phyloP scores from a whole-genome alignment of 139 green algal genomes.

The Chlorella sp. region DNA sequence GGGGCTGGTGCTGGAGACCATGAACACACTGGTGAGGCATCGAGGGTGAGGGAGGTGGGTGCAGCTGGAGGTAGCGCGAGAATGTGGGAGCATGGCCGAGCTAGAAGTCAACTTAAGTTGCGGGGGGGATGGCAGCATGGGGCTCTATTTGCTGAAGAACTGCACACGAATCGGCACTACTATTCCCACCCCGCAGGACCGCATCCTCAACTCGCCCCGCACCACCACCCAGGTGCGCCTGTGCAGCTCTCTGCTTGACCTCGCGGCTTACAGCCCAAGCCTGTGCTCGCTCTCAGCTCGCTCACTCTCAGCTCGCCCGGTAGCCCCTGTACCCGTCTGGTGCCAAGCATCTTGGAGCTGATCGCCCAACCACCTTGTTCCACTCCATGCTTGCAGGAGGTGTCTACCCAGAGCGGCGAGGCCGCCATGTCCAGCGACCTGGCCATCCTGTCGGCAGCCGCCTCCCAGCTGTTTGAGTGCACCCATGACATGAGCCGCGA shows the following conservation, averaged over 20 bases:
- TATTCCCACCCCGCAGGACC: constrained; percentile 47
- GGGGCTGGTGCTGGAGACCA: constrained; percentile 75
- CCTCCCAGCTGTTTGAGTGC: constrained; percentile 76
- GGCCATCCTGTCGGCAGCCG: constrained; percentile 62
- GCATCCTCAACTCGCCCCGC: constrained; percentile 71
- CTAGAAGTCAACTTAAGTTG: no score
- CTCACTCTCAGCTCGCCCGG: no score
- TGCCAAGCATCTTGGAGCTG: no score
- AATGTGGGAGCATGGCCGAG: no score
- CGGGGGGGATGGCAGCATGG: no score
- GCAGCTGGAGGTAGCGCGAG: no score
- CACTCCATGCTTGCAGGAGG: constrained; percentile 38
- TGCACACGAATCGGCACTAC: no score
- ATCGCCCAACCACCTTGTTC: background rate
- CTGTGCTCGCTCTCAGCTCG: no score
- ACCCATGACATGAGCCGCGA: constrained; percentile 69
- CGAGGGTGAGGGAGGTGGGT: no score
- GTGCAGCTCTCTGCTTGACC: background rate
- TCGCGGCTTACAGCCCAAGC: no score
- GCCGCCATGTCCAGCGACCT: constrained; percentile 56
- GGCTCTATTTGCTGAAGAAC: no score
- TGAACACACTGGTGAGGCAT: constrained; percentile 62
- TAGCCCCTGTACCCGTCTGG: no score
- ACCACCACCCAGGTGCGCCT: constrained; percentile 70
- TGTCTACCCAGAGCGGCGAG: constrained; percentile 36